Evolutionary conservation across 1,284 basidiomycete genomes (phyloP).

Genomic region (Leucoagaricus sp.): DNA sequence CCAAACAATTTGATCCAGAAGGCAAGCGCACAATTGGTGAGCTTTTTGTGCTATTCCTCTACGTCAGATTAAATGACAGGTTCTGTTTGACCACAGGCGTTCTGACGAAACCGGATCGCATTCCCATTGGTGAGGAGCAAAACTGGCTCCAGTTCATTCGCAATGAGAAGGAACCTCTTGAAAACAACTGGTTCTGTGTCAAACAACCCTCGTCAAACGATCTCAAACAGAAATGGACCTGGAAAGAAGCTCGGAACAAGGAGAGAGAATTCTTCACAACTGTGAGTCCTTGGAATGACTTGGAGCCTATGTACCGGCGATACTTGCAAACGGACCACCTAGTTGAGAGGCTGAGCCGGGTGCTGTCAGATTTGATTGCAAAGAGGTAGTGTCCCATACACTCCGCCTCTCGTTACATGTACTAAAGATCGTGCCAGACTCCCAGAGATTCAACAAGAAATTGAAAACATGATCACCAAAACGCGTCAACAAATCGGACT

Average conservation of each 20-base stretch:
- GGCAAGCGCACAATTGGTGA: conserved; percentile 67
- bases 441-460: conserved; percentile 52
- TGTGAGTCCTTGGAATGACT: conserved; percentile 50
- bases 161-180: conserved; percentile 50
- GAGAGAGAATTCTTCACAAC: conserved; percentile 68
- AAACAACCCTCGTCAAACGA: conserved; percentile 61
- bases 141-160: conserved; percentile 57
- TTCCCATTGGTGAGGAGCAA: conserved; percentile 55
- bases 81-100: conserved; percentile 56
- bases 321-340: conserved; percentile 53
- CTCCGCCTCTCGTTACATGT: conserved; percentile 16
- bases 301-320: conserved; percentile 43
- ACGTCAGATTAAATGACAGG: background rate
- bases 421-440: conserved; percentile 45
- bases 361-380: conserved; percentile 53
- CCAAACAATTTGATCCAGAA: conserved; percentile 50
- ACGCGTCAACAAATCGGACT: conserved; percentile 36
- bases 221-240: conserved; percentile 51
- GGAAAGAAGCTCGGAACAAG: conserved; percentile 50
- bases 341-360: conserved; percentile 47
- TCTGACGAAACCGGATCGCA: conserved; percentile 73
- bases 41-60: no score
- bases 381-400: conserved; percentile 47
- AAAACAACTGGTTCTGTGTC: conserved; percentile 68
- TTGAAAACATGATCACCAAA: conserved; percentile 39